Base-by-base conservation (phyloP, 495 filamentous ascomycete genomes). In the Amniculicola lignicola region DNA sequence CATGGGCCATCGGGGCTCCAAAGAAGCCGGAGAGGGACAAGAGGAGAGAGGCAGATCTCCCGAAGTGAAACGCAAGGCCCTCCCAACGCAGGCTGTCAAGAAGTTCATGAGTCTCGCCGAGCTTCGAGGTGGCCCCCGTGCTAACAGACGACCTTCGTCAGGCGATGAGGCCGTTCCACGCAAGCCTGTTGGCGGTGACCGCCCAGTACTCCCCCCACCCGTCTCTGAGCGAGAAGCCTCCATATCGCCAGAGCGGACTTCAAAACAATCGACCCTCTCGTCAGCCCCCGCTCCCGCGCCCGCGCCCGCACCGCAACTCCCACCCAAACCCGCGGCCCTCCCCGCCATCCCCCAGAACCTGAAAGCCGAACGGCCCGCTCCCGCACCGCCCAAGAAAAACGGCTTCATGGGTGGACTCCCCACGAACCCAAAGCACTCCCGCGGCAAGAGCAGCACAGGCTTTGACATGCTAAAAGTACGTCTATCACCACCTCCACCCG, bases 371-470 rank as follows among this genome's bases (percentile, higher is more conserved):
- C 42, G 19, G 19, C 39, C 47, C n/a, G n/a, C n/a, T 1, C 54
- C 46, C 21, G 28, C 12, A 22, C 47, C 31, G 25, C n/a, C 36
- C 28, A 43, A 39, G 37, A 33, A 36, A n/a, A 12, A 23, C 25
- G 22, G 41, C 33, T 10, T 29, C 16, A 43, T 51, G 27, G 52
- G 57, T 19, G 9, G 15, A 14, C 16, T 31, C 15, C 16, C 39
- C 15, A 31, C 41, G 22, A 22, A 23, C n/a, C 14, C 52, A 18
- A 56, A 57, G 27, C 61, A 60, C 23, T 4, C 31, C 11, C 50
- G 52, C 2, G 49, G 62, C 5, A 65, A 65, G 36, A 58, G 62
- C 52, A 61, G 57, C 44, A 65, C 58, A 1, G 58, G 51, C 9
- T 65, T 58, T 24, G 51, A 61, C 38, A 38, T 61, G 16, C 48